Evolutionary conservation across 306 rosid genomes (phyloP).

Genomic region (Biancaea sappan): DNA sequence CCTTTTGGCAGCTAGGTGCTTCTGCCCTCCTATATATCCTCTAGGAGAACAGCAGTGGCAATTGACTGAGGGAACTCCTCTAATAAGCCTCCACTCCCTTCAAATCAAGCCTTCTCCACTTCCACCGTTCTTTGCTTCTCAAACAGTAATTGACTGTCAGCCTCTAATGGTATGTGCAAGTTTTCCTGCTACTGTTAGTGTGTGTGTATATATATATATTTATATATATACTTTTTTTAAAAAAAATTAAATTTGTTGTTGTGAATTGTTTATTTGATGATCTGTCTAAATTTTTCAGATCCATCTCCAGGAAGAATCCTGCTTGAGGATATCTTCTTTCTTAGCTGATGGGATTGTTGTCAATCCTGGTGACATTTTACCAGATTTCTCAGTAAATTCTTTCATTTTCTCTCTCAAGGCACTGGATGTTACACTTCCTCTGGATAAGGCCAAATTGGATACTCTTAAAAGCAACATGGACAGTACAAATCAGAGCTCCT

Average conservation of each 20-base stretch:
- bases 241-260: neutral
- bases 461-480: constrained; percentile 47
- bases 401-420: constrained; percentile 67
- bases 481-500: constrained; percentile 52
- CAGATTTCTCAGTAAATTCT: constrained; percentile 83
- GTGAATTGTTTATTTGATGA: constrained; percentile 14
- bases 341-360: constrained; percentile 87
- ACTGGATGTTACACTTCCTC: constrained; percentile 75
- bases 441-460: constrained; percentile 52
- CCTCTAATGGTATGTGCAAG: constrained; percentile 74
- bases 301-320: constrained; percentile 91
- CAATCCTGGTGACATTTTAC: constrained; percentile 78
- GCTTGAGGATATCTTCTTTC: constrained; percentile 91
- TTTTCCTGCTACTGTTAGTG: constrained; percentile 27
- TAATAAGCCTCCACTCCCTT: constrained; percentile 77
- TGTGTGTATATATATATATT: too few relatives aligned
- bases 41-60: constrained; percentile 75
- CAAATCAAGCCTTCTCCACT: constrained; percentile 84
- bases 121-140: constrained; percentile 87
- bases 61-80: constrained; percentile 62
- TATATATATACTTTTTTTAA: neutral
- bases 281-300: constrained; percentile 51
- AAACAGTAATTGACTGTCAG: constrained; percentile 86
- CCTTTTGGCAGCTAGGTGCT: constrained; percentile 68
- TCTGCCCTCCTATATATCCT: constrained; percentile 94